A percentile compares a stretch with the other conserved stretches of the same genome.
These are phyloP conservation scores for Lepidium sativum DNA, from an alignment of 345 rosid species.

Conservation along the genomic window DNA sequence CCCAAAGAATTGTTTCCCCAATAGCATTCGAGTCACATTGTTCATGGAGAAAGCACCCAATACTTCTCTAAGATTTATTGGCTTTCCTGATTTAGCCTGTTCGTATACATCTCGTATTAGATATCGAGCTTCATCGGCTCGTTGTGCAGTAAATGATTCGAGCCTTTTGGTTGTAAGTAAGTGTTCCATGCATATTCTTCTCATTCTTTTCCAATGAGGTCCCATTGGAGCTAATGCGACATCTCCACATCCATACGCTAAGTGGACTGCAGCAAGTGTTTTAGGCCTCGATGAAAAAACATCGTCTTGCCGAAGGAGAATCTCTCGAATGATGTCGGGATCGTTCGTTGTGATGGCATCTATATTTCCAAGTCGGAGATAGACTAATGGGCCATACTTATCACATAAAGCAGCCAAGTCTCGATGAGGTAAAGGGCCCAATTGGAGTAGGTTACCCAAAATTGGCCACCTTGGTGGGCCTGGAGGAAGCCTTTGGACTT, in stretches of 20 bases:
- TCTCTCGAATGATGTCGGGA: conserved; percentile 57
- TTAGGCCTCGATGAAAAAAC: conserved; percentile 79
- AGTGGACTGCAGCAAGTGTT: conserved; percentile 68
- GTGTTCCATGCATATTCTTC: conserved; percentile 36
- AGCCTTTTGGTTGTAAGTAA: conserved; percentile 29
- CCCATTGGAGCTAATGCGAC: conserved; percentile 81
- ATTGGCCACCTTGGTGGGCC: conserved; percentile 80
- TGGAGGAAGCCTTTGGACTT: conserved; percentile 49
- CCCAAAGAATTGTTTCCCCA: conserved; percentile 78
- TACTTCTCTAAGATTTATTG: conserved; percentile 60
- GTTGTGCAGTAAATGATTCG: conserved; percentile 14
- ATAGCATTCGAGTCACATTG: conserved; percentile 81
- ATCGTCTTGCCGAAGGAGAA: conserved; percentile 64
- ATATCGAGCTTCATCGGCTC: conserved; percentile 22
- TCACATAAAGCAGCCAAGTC: conserved; percentile 60
- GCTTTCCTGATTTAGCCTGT: conserved; percentile 23
- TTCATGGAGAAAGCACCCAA: conserved; percentile 87
- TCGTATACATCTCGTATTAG: conserved; percentile 34
- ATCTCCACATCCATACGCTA: conserved; percentile 68
- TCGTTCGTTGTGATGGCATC: conserved; percentile 83
- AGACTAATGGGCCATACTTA: conserved; percentile 67
- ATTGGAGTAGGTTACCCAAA: conserved; percentile 76
- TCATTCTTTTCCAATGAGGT: conserved; percentile 37
- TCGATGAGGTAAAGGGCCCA: conserved; percentile 64
- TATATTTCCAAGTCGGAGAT: conserved; percentile 61